Evolutionary conservation across 371 early-diverging fungal species (phyloP), one percentile per base, ranked within the genome.

Genomic region (Fennellomyces sp.): DNA sequence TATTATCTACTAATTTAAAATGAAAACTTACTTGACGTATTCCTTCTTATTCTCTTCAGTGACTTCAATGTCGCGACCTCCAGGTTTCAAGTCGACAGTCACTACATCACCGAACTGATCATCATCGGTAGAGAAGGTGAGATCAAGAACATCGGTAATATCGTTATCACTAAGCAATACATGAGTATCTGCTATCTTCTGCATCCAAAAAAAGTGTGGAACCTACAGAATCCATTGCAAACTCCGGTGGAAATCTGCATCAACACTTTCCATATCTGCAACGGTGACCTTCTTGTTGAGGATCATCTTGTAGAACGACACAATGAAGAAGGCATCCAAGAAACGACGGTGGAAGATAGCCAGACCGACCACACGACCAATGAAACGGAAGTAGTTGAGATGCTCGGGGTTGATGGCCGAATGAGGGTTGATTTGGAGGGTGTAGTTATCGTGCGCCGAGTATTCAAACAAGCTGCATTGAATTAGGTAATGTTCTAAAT

Each of bases 341-440:
- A 94, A 94, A 41, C 95, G 90, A 53, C 96, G 92, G 75, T 99
- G 97, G 88, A 96, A 97, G 52, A 98, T 94, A 23, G 97, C 94
- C 65, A 97, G 82, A 26, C 98, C 99, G 41, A 98, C 90, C 3
- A 97, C 91, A 51, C 99, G 91, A 15, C 99, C 99, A 65, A 98
- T 95, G 70, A 99, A 99, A 72, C 89, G 91, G 82, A 98, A 99
- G 82, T 96, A 98, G 72, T 94, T 92, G 56, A 99, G 81, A 75
- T 99, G 99, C 72, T 99, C 98, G 19, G 99, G 96, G 76, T 98
- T 98, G 63, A 98, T 89, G 52, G 89, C 88, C 28, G 96, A 96
- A 71, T 95, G 90, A 41, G 96, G 96, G 77, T 95, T 98, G 76
- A 97, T 96, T 69, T 97, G 96, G 36, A 96, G 83, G 35, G 97